A percentile compares a stretch with the other conserved stretches of the same genome.
These are phyloP conservation scores for Oemleria cerasiformis DNA, from an alignment of 306 rosid species.

Conservation along the genomic window DNA sequence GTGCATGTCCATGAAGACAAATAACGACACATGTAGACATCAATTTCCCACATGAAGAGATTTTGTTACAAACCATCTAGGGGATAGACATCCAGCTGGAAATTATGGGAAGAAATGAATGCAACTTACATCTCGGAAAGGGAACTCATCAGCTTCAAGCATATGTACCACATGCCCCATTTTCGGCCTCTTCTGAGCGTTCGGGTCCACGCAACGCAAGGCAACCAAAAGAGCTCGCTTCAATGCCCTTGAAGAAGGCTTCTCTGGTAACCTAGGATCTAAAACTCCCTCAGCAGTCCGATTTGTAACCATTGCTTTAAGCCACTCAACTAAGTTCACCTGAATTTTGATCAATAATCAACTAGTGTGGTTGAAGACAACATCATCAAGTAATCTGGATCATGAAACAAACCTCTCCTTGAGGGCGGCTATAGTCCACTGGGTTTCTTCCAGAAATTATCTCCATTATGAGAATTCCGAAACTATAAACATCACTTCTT, in stretches of 20 bases:
- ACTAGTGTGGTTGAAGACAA: constrained; percentile 3
- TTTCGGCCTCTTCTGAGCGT: constrained; percentile 57
- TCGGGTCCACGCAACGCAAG: constrained; percentile 58
- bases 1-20: constrained; percentile 9
- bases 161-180: constrained; percentile 64
- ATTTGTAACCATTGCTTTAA: constrained; percentile 57
- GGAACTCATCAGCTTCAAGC: constrained; percentile 70
- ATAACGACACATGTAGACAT: neutral
- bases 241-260: constrained; percentile 56
- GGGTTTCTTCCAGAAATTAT: constrained; percentile 63
- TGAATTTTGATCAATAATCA: constrained; percentile 25
- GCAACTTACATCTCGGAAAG: constrained; percentile 55
- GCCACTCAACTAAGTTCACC: constrained; percentile 68
- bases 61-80: neutral
- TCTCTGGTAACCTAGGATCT: constrained; percentile 53
- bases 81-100: neutral
- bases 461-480: constrained; percentile 63
- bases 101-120: constrained; percentile 5
- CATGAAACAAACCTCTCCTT: constrained; percentile 48
- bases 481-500: constrained; percentile 61
- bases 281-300: constrained; percentile 52
- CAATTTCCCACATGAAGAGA: neutral
- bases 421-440: constrained; percentile 53
- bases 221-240: constrained; percentile 66
- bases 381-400: constrained; percentile 1